Evolutionary conservation across 2,329 filamentous ascomycete species (phyloP).

Genomic region (Sarocladium oryzae): DNA sequence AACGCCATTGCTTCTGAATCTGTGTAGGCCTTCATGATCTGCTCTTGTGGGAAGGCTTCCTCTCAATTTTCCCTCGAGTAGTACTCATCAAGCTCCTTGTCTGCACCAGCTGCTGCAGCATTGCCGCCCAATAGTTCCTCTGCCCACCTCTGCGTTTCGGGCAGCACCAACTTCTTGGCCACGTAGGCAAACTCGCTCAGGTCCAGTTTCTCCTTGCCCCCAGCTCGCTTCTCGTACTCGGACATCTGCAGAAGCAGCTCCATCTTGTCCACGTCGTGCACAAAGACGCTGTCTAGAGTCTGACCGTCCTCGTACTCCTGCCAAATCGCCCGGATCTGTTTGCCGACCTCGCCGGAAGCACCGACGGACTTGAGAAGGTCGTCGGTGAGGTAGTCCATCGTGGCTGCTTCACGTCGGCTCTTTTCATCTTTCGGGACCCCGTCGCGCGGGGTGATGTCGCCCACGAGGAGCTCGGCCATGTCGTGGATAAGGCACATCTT

Average conservation of each 20-base stretch:
- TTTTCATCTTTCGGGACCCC: conserved; percentile 82
- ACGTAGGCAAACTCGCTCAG: conserved; percentile 85
- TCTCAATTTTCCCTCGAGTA: conserved; percentile 28
- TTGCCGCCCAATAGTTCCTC: conserved; percentile 52
- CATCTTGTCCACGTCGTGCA: conserved; percentile 97
- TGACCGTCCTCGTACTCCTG: conserved; percentile 88
- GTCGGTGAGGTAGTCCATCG: conserved; percentile 84
- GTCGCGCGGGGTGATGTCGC: conserved; percentile 94
- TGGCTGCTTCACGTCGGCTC: conserved; percentile 74
- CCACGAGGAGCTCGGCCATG: conserved; percentile 92
- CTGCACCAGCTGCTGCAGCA: conserved; percentile 56
- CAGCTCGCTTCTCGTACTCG: conserved; percentile 77
- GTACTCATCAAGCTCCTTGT: conserved; percentile 42
- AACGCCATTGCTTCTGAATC: no score
- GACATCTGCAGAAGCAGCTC: conserved; percentile 93
- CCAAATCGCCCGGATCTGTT: conserved; percentile 74
- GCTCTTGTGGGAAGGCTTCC: no score
- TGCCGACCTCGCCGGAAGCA: conserved; percentile 55
- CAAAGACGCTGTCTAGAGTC: conserved; percentile 80
- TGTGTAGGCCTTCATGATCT: no score
- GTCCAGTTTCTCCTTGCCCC: conserved; percentile 53
- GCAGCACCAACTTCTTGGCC: conserved; percentile 61
- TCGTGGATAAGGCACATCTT: conserved; percentile 96
- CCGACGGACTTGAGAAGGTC: conserved; percentile 68
- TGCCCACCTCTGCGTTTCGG: conserved; percentile 77